Base-by-base conservation (phyloP, 2,329 filamentous ascomycete species). In the Fusarium paranaense region DNA sequence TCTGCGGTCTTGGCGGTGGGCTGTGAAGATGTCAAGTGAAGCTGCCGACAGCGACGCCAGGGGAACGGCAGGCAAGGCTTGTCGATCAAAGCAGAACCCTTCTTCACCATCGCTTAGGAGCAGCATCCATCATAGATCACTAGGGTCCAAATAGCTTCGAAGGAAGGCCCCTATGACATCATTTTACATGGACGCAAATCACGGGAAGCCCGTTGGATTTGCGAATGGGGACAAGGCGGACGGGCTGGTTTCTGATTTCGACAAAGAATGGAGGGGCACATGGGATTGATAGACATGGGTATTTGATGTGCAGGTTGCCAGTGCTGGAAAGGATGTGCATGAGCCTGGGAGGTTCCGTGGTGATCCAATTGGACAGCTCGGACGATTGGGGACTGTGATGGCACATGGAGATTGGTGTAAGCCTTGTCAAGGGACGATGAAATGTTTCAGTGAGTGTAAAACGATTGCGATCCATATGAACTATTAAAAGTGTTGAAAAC, bases 141-240 rank as follows among this genome's bases (percentile, higher is more conserved):
- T 54, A 22, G 56, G 63, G 62, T 14, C 47, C 27, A 52, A 35
- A 30, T 50, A 27, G 35, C 20, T 62, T 62, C 20, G 27, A 35
- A n/a, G 14, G 30, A 56, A 25, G 11, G 5, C 14, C 11, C 54
- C 62, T 62, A 64, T 76, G 71, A 74, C 72, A 76, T 77, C 73
- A 76, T 70, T 45, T 5, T 14, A 45, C 58, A 67, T 62, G 68
- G 57, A 42, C 18, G 10, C 16, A 22, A 25, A 42, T 37, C 30
- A n/a, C 47, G 14, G 32, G 42, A 47, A 22, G 37, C 42, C 40
- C 52, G 40, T 66, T 47, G 54, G 42, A 54, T 27, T 14, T 16
- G 20, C 13, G 38, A 42, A n/a, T 11, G 57, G 45, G 45, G 37
- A 13, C 57, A 42, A 38, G 57, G 14, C 14, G 10, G 70, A 20